Base-by-base conservation (phyloP, 495 filamentous ascomycete species). In the Rostrohypoxylon terebratum region DNA sequence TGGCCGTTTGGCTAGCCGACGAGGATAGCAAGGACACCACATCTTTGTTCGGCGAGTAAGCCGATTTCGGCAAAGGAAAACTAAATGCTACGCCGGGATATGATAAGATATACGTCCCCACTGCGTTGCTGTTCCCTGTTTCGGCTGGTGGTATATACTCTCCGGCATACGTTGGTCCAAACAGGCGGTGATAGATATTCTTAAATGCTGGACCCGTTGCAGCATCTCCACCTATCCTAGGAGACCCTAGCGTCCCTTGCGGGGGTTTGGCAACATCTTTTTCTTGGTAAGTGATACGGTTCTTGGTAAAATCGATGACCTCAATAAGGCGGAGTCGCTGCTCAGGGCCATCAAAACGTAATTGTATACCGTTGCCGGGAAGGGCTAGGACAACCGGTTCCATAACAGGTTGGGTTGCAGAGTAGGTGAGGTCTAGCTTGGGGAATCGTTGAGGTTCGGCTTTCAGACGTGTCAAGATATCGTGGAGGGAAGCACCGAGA, bases 61-160 rank as follows among this genome's bases (percentile, higher is more conserved):
- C 87, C 4, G 89, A 90, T 63, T 87, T 80, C 57, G 89, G 87
- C 48, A 99, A 83, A 14, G 93, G 91, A 71, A 98, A 99, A 5
- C 89, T 92, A 77, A 98, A 98, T 0, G 94, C 92, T 23, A 99
- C 88, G 0, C 96, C 96, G 10, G 95, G 94, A 78, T 97, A 99
- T 3, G 95, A 98, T 11, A 98, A 83, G 13, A 96, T 87, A 76
- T 97, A 98, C 7, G 85, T 87, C 5, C 85, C 86, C 9, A 88
- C 81, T 74, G 25, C 81, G 77, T 38, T 81, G 59, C 23, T 64
- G 63, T 38, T 73, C 60, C 20, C 62, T 18, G 48, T 4, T 4
- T 20, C 74, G 48, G 59, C 7, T 89, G 89, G 64, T 20, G 90
- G 84, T 28, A 97, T 82, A 69, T 94, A 98, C 83, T 99, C 96